A percentile compares a stretch with the other conserved stretches of the same genome.
phyloP scores from a whole-genome alignment of 148 eudicot genomes.

The Linanthus parryae region DNA sequence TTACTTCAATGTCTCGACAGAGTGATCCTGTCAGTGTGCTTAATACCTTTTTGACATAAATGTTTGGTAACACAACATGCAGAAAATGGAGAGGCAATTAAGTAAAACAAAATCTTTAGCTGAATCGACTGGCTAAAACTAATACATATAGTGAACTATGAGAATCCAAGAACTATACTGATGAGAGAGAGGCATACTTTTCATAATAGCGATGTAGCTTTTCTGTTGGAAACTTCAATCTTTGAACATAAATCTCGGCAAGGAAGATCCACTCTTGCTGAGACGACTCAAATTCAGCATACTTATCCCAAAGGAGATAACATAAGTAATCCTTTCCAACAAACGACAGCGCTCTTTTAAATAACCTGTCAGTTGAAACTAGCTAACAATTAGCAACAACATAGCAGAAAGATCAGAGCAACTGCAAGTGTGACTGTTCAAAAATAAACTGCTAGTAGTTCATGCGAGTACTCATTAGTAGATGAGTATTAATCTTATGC shows the following conservation, averaged over 20 bases:
- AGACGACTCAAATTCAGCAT: conserved; percentile 69
- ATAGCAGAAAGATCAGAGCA: conserved; percentile 4
- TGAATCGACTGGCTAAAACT: too few species aligned
- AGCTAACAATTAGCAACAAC: conserved; percentile 1
- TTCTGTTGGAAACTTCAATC: conserved; percentile 68
- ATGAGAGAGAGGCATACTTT: conserved; percentile 36
- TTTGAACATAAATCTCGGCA: conserved; percentile 55
- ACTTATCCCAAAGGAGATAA: conserved; percentile 76
- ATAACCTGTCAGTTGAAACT: conserved; percentile 43
- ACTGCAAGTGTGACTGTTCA: not conserved
- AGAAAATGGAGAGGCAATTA: not conserved
- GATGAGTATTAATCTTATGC: too few species aligned
- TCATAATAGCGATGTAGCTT: conserved; percentile 72
- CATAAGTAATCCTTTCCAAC: conserved; percentile 82
- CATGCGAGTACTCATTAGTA: too few species aligned
- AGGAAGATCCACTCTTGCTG: conserved; percentile 79
- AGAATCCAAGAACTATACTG: conserved; percentile 3
- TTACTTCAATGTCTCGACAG: not conserved
- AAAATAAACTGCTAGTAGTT: not conserved
- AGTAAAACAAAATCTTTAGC: too few species aligned
- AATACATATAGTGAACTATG: too few species aligned
- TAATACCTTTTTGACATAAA: not conserved
- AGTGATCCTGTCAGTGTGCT: not conserved
- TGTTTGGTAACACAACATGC: not conserved
- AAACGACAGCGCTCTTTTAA: conserved; percentile 62